Evolutionary conservation across 2,329 filamentous ascomycete genomes (phyloP), one percentile per base, ranked within the genome.

Genomic region (Colletotrichum sp.): DNA sequence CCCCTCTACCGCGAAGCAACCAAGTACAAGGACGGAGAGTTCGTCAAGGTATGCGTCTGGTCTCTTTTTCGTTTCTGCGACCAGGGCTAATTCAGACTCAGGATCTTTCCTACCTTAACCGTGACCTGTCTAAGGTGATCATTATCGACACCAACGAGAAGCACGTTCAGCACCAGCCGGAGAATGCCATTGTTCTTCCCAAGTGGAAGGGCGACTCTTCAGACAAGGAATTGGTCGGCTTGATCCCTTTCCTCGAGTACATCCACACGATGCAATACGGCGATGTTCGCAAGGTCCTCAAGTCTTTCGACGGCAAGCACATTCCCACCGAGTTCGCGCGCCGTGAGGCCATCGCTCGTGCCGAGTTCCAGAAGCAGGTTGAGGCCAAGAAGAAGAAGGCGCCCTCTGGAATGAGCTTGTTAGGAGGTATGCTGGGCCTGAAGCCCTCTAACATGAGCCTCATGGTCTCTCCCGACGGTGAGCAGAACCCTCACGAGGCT

Each of bases 221-320:
- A 80, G 96, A 99, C 85, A 95, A 93, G 83, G 95, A 95, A 63
- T 93, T 99, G 13, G 94, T 99, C 26, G 91, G 93, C 6, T 88
- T 98, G 65, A 98, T 99, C 75, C 97, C 97, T 15, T 98, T 99
- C 92, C 93, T 99, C 77, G 97, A 99, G 87, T 99, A 98, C 85
- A 92, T 99, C 79, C 95, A 96, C 79, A 97, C 96, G 24, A 98
- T 99, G 95, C 94, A 96, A 79, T 95, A 95, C 80, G 90, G 93
- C 68, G 97, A 99, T 81, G 95, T 98, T 16, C 95, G 97, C 79
- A 93, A 94, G 81, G 93, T 97, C 6, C 86, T 98, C 83, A 95
- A 95, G 86, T 96, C 95, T 0, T 98, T 98, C 81, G 93, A 98
- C 72, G 96, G 96, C 84, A 95, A 93, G 82, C 90, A 96, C 81